These are phyloP conservation scores for Tetrapisispora arboricola DNA, from an alignment of 805 yeast species.

Conservation along the genomic window DNA sequence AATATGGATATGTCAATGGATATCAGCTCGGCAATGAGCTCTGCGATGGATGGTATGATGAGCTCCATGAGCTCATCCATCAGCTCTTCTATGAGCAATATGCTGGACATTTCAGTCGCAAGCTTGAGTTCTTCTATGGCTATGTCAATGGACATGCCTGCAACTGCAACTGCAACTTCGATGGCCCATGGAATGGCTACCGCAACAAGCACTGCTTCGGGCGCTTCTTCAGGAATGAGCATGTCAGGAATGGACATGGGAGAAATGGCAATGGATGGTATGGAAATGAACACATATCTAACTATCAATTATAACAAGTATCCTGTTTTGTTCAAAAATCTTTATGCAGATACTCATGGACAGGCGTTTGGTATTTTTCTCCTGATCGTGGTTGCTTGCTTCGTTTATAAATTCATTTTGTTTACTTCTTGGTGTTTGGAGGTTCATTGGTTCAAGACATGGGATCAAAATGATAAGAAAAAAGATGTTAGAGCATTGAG, in stretches of 20 bases:
- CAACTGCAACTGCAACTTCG: slow-evolving; percentile 5
- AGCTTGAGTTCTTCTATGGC: not conserved
- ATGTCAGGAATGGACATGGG: slow-evolving; percentile 10
- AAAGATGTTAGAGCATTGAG: slow-evolving; percentile 1
- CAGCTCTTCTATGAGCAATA: slow-evolving; percentile 5
- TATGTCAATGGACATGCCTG: slow-evolving; percentile 3
- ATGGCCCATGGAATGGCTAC: too few species aligned
- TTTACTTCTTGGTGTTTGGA: slow-evolving; percentile 57
- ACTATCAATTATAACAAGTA: slow-evolving; percentile 40
- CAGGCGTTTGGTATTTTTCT: slow-evolving; percentile 68
- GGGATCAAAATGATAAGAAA: slow-evolving; percentile 16
- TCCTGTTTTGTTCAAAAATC: slow-evolving; percentile 52
- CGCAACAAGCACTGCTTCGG: too few species aligned
- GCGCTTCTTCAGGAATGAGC: not conserved
- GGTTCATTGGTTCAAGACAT: slow-evolving; percentile 49
- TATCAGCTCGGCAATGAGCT: slow-evolving; percentile 3
- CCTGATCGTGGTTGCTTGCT: slow-evolving; percentile 46
- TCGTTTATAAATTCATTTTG: slow-evolving; percentile 48
- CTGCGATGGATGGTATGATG: slow-evolving; percentile 2
- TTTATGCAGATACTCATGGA: slow-evolving; percentile 45
- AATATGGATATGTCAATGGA: slow-evolving; percentile 2
- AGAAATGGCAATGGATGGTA: slow-evolving; percentile 9
- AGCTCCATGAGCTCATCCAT: slow-evolving; percentile 4
- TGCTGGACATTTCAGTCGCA: slow-evolving; percentile 1
- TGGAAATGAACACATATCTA: slow-evolving; percentile 47